A percentile compares a stretch with the other conserved stretches of the same genome.
Conservation (phyloP, 495 filamentous ascomycete genomes). For the Penicillium canariense region DNA sequence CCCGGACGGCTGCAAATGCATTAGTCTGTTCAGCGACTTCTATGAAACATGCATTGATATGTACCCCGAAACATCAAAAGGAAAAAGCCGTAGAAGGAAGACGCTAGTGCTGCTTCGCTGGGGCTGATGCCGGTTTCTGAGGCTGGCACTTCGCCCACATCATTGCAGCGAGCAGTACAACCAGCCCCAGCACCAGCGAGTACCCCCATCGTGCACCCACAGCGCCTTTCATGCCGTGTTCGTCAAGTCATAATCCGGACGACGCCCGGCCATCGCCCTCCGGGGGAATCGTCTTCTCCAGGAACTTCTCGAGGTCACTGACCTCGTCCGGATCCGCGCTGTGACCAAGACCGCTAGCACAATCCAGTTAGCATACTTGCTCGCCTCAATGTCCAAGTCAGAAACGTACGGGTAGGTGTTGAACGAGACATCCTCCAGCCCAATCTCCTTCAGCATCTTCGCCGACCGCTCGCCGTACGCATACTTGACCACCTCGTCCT, state of each 20-base stretch:
- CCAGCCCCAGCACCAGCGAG: constrained; percentile 37
- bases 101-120: constrained; percentile 8
- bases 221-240: background rate
- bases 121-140: background rate
- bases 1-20: background rate
- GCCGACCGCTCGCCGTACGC: constrained; percentile 65
- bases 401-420: constrained; percentile 68
- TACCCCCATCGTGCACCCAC: constrained; percentile 14
- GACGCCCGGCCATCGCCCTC: constrained; percentile 53
- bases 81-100: background rate
- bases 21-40: constrained; percentile 2
- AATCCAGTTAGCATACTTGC: background rate
- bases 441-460: constrained; percentile 59
- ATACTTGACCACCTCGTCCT: constrained; percentile 67
- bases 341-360: constrained; percentile 62
- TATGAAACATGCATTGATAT: constrained; percentile 7
- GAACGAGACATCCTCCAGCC: constrained; percentile 67
- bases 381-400: constrained; percentile 9
- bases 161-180: constrained; percentile 53
- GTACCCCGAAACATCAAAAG: background rate
- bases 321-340: constrained; percentile 78
- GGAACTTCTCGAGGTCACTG: constrained; percentile 75
- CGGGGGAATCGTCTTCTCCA: constrained; percentile 61
- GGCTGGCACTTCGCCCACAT: constrained; percentile 18
- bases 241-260: constrained; percentile 50